These are phyloP conservation scores for Thalassiosira profunda DNA, from an alignment of 108 stramenopile genomes.

Conservation along the genomic window DNA sequence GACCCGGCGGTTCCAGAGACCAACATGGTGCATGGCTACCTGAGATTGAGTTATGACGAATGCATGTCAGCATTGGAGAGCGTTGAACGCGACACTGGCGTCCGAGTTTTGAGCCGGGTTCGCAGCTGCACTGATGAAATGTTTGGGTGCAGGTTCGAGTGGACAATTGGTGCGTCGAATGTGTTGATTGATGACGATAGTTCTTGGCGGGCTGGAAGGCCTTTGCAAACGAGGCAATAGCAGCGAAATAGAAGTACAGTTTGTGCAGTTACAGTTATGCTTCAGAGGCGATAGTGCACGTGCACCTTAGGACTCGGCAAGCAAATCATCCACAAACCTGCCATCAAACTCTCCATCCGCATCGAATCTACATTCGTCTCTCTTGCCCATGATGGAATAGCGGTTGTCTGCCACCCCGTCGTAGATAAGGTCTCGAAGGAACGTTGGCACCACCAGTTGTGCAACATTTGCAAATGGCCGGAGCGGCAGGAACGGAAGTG, in stretches of 20 bases:
- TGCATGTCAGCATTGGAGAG: constrained; percentile 36
- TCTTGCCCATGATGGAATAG: constrained; percentile 72
- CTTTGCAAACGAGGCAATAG: too few species aligned
- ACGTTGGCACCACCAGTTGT: constrained; percentile 53
- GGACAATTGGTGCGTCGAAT: constrained; percentile 72
- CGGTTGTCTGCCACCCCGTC: constrained; percentile 85
- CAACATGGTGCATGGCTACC: constrained; percentile 78
- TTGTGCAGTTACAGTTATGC: too few species aligned
- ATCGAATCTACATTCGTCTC: constrained; percentile 64
- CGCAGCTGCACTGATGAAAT: constrained; percentile 15
- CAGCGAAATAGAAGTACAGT: too few species aligned
- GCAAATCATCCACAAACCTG: constrained; percentile 61
- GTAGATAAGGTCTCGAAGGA: constrained; percentile 76
- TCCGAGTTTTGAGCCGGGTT: constrained; percentile 51
- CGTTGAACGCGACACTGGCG: constrained; percentile 31
- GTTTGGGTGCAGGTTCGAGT: constrained; percentile 67
- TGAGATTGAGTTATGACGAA: constrained; percentile 31
- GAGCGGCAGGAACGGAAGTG: constrained; percentile 52
- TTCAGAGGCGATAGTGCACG: too few species aligned
- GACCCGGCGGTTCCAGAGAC: constrained; percentile 67
- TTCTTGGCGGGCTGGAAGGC: too few species aligned
- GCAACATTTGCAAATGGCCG: constrained; percentile 48
- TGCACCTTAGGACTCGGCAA: too few species aligned
- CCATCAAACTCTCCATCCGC: constrained; percentile 66
- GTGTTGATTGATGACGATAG: constrained; percentile 52